Conservation (phyloP, 371 early-diverging fungal genomes). For the Syncephalastrum contaminatum region DNA sequence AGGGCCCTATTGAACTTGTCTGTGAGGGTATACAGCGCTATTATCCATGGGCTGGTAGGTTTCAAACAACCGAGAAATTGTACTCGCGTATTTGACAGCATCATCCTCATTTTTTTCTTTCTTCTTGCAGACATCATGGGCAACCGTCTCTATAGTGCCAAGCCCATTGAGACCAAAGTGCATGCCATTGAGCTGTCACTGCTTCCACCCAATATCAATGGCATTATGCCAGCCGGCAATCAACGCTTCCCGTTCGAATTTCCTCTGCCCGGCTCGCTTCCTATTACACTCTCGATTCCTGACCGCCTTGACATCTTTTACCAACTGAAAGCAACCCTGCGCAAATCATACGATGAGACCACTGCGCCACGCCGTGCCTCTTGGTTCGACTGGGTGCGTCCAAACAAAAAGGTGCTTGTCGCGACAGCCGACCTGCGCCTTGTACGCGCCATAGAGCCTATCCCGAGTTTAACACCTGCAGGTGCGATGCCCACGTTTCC, state of each 20-base stretch:
- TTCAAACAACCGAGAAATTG: no score
- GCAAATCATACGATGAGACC: slow-evolving; percentile 5
- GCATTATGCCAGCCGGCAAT: slow-evolving; percentile 41
- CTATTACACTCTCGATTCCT: slow-evolving; percentile 26
- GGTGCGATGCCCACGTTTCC: slow-evolving; percentile 8
- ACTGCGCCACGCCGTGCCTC: neutral
- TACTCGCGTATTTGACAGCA: no score
- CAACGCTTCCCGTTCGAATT: slow-evolving; percentile 49
- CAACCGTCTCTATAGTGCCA: slow-evolving; percentile 10
- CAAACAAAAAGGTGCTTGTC: slow-evolving; percentile 7
- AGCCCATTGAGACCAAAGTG: slow-evolving; percentile 32
- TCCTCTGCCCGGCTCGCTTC: slow-evolving; percentile 37
- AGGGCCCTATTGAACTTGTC: slow-evolving; percentile 38
- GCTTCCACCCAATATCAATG: slow-evolving; percentile 36
- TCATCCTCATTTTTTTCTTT: neutral
- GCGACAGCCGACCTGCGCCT: slow-evolving; percentile 9
- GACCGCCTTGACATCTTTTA: slow-evolving; percentile 39
- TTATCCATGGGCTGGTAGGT: slow-evolving; percentile 38
- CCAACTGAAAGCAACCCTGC: slow-evolving; percentile 20
- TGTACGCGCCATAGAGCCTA: slow-evolving; percentile 12
- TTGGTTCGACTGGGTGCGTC: slow-evolving; percentile 10
- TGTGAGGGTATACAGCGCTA: slow-evolving; percentile 44
- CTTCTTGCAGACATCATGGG: slow-evolving; percentile 32
- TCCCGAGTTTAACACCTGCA: slow-evolving; percentile 9
- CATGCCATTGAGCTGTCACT: slow-evolving; percentile 38